Conservation (phyloP, 1,284 basidiomycete genomes). For the Pseudomicrostroma phylloplanum region DNA sequence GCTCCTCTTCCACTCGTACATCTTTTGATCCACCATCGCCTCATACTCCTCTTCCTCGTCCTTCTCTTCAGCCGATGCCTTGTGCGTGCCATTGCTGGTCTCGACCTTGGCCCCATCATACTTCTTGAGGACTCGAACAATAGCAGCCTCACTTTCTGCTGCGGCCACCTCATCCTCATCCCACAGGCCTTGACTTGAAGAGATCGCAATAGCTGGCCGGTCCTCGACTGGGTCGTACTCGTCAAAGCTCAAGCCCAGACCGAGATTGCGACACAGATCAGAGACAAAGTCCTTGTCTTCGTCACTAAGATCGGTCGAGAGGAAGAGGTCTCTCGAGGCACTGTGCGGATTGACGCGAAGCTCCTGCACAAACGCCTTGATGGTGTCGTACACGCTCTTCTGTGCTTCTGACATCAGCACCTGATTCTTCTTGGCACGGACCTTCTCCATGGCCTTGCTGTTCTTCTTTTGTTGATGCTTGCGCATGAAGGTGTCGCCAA, state of each 20-base stretch:
- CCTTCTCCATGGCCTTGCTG: constrained; percentile 14
- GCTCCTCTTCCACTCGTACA: constrained; percentile 81
- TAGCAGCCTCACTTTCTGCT: constrained; percentile 62
- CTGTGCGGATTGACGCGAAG: constrained; percentile 21
- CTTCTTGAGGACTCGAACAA: constrained; percentile 76
- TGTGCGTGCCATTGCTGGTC: constrained; percentile 23
- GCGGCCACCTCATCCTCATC: constrained; percentile 14
- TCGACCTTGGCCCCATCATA: constrained; percentile 71
- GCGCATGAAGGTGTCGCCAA: constrained; percentile 60
- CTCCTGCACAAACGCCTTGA: constrained; percentile 18
- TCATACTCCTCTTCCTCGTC: constrained; percentile 57
- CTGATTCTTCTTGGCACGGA: constrained; percentile 3
- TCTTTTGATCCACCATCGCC: constrained; percentile 67
- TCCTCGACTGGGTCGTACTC: constrained; percentile 40
- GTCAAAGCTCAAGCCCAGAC: constrained; percentile 37
- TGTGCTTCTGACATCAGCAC: constrained; percentile 17
- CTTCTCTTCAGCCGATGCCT: constrained; percentile 17
- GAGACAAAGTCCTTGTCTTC: constrained; percentile 37
- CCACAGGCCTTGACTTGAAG: constrained; percentile 22
- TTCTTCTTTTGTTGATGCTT: constrained; percentile 17
- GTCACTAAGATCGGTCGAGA: constrained; percentile 24
- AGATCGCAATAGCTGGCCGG: constrained; percentile 33
- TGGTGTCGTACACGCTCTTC: constrained; percentile 20
- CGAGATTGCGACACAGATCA: constrained; percentile 32
- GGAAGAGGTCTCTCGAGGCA: constrained; percentile 29